Evolutionary conservation across 495 filamentous ascomycete species (phyloP).

Genomic region (Terfezia claveryi): DNA sequence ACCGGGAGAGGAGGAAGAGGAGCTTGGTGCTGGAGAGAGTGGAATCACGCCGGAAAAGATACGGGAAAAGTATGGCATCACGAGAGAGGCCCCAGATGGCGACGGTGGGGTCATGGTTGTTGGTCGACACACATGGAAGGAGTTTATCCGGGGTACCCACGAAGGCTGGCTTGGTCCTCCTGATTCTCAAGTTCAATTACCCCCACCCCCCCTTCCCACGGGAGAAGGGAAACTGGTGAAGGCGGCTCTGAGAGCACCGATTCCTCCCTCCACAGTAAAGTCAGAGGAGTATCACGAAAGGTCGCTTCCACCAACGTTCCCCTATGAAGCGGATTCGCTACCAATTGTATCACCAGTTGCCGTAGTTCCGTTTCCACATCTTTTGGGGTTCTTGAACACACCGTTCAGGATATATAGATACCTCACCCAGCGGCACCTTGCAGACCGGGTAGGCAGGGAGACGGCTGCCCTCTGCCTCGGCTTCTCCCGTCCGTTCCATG

Average conservation of each 20-base stretch:
- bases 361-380: constrained; percentile 62
- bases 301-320: not conserved
- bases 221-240: too few species aligned
- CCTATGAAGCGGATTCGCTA: constrained; percentile 18
- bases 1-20: constrained; percentile 35
- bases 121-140: constrained; percentile 89
- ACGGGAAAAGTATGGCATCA: constrained; percentile 28
- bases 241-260: not conserved
- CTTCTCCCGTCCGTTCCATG: constrained; percentile 29
- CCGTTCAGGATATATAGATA: constrained; percentile 71
- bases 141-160: constrained; percentile 80
- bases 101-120: constrained; percentile 66
- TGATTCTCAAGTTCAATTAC: constrained; percentile 52
- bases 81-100: constrained; percentile 37
- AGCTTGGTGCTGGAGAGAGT: constrained; percentile 43
- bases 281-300: not conserved
- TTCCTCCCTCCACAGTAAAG: not conserved
- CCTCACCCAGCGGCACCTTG: constrained; percentile 63
- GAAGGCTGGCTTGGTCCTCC: constrained; percentile 74
- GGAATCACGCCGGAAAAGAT: constrained; percentile 53
- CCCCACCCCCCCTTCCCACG: constrained; percentile 33
- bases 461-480: constrained; percentile 67
- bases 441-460: constrained; percentile 73
- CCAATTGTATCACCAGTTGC: constrained; percentile 28
- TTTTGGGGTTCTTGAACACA: constrained; percentile 85